Evolutionary conservation across 2,329 filamentous ascomycete genomes (phyloP), one percentile per base, ranked within the genome.

Genomic region (Aspergillus carbonarius): DNA sequence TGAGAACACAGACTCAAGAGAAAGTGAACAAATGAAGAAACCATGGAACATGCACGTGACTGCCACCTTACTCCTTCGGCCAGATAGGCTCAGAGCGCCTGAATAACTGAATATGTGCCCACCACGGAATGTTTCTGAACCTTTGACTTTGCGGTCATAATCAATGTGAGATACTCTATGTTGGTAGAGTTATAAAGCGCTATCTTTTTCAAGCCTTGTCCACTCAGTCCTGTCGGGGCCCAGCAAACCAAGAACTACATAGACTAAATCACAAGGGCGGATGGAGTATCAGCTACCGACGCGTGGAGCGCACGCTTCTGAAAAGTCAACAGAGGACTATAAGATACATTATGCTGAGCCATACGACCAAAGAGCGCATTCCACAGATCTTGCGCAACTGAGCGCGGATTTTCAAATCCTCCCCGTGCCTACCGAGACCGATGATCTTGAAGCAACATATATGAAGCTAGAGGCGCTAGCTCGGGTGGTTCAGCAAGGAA

Each of bases 381-480:
- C 57, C 17, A 25, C 44, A 10, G 50, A 58, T 18, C 34, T 63
- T 12, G 37, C 42, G 5, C 18, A 42, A 10, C 39, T 62, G 6
- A 34, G 59, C 34, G 46, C 58, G 15, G 52, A 51, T 12, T 34
- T 62, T 12, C 55, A 32, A 25, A 56, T 63, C 23, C 56, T 63
- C 13, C 53, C 63, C 6, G 52, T 62, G 13, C 66, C 65, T 5
- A 50, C 52, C 18, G 54, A 56, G 8, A 48, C 30, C n/a, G 66
- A 68, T 44, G 55, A 62, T 27, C 60, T 68, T 8, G 55, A 63
- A 55, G 54, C 55, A 13, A 67, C 63, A 23, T 58, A 48, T 2
- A 52, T n/a, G 17, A 68, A 67, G 56, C 39, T 67, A 10, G 10
- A 54, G 30, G 58, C 54, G 6, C 58, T 68, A 13, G 63, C 65